Evolutionary conservation across 106 monocot species (phyloP).

Genomic region (Apostasia ramifera): DNA sequence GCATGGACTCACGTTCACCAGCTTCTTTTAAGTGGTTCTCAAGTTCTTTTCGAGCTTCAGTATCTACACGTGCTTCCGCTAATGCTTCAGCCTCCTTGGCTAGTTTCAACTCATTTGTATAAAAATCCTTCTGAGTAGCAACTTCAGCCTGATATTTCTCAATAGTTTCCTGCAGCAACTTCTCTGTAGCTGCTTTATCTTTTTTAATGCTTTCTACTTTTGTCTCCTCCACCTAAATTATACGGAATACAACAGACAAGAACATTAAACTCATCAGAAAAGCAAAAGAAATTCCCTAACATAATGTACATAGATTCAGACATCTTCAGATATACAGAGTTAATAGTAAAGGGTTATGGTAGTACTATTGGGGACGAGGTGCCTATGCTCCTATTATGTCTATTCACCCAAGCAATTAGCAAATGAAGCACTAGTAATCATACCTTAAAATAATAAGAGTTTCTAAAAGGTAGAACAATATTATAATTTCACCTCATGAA

Average conservation of each 20-base stretch:
- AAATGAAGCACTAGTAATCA: no score
- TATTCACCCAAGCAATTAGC: no score
- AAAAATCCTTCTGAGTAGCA: constrained; percentile 93
- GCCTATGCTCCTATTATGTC: no score
- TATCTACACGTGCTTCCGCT: constrained; percentile 77
- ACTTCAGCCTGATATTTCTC: constrained; percentile 90
- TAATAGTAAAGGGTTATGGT: no score
- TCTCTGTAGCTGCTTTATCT: constrained; percentile 86
- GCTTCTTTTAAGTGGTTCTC: constrained; percentile 83
- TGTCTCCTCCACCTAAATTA: constrained; percentile 81
- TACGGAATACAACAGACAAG: neutral
- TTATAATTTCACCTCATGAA: no score
- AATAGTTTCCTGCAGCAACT: constrained; percentile 90
- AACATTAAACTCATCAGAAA: no score
- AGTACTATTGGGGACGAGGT: no score
- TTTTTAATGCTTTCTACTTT: constrained; percentile 88
- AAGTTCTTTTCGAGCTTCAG: constrained; percentile 81
- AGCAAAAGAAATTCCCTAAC: no score
- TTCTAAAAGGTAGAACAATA: no score
- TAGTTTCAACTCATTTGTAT: constrained; percentile 78
- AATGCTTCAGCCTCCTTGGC: constrained; percentile 93
- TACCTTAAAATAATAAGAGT: no score
- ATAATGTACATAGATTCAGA: neutral
- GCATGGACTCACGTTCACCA: constrained; percentile 74
- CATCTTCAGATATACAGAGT: neutral